A percentile compares a stretch with the other conserved stretches of the same genome.
phyloP scores from a whole-genome alignment of 768 basidiomycete species.

The Flagelloscypha sp. region DNA sequence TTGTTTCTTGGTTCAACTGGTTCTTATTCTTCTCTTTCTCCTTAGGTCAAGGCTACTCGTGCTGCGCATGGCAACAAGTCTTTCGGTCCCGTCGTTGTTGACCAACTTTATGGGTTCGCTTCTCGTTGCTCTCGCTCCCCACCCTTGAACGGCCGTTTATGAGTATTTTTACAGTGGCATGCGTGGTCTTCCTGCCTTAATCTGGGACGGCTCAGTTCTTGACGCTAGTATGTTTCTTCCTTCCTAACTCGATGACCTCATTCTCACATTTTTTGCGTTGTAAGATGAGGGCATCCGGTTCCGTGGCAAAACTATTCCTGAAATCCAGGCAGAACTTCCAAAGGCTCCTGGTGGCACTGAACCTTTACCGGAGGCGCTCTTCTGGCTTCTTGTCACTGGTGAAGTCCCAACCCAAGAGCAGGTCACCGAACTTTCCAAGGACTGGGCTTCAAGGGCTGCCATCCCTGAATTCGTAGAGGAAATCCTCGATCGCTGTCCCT shows the following conservation, averaged over 20 bases:
- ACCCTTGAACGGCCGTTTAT: slow-evolving; percentile 7
- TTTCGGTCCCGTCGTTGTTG: slow-evolving; percentile 86
- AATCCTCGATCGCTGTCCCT: slow-evolving; percentile 86
- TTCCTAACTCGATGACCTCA: slow-evolving; percentile 3
- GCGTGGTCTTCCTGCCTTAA: slow-evolving; percentile 85
- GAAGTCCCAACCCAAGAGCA: slow-evolving; percentile 91
- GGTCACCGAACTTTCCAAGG: slow-evolving; percentile 75
- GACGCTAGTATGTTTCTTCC: slow-evolving; percentile 59
- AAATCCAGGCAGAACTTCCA: slow-evolving; percentile 79
- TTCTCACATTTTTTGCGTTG: slow-evolving; percentile 7
- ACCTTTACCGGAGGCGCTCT: slow-evolving; percentile 88
- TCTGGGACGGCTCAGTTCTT: slow-evolving; percentile 98
- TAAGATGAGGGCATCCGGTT: slow-evolving; percentile 96
- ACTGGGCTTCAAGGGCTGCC: slow-evolving; percentile 90
- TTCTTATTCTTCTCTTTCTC: slow-evolving; percentile 5
- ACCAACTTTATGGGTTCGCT: slow-evolving; percentile 80
- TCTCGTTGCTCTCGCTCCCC: background rate
- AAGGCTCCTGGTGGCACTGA: slow-evolving; percentile 84
- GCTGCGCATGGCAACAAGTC: slow-evolving; percentile 85
- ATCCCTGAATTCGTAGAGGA: slow-evolving; percentile 96
- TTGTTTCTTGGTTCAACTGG: background rate
- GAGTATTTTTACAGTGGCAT: slow-evolving; percentile 50
- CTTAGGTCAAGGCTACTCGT: slow-evolving; percentile 74
- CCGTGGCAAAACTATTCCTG: slow-evolving; percentile 92
- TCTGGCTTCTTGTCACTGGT: slow-evolving; percentile 93